Conservation (phyloP, 345 rosid genomes). For the Populus ilicifolia region DNA sequence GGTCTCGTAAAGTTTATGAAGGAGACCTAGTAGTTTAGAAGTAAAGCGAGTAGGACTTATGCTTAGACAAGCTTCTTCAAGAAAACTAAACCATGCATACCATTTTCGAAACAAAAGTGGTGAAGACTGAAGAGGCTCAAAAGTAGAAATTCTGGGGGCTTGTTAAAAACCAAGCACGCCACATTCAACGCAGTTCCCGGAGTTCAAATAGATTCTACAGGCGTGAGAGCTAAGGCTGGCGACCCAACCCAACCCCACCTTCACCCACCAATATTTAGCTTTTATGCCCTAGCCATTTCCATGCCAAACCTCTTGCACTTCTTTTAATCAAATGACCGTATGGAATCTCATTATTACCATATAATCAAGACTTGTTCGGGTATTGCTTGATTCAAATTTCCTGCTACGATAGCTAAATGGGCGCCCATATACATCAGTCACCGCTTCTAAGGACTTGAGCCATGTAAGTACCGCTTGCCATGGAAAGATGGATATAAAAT, state of each 20-base stretch:
- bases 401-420: not conserved
- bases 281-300: not conserved
- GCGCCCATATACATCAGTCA: not conserved
- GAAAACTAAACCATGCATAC: not conserved
- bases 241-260: slow-evolving; percentile 17
- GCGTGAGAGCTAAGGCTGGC: slow-evolving; percentile 57
- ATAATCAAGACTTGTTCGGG: not conserved
- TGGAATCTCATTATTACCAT: slow-evolving; percentile 1
- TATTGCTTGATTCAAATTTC: slow-evolving; percentile 1
- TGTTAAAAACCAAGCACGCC: slow-evolving; percentile 28
- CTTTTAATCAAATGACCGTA: not conserved
- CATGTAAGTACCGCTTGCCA: not conserved
- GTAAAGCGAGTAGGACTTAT: not conserved
- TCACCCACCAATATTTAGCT: slow-evolving; percentile 4
- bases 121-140: not conserved
- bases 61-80: not conserved
- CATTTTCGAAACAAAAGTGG: not conserved
- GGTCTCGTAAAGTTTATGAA: not conserved
- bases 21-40: not conserved
- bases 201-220: slow-evolving; percentile 33
- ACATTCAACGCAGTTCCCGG: slow-evolving; percentile 34
- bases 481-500: not conserved
- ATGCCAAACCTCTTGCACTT: not conserved
- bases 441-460: not conserved
- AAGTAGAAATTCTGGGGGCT: slow-evolving; percentile 13